These are phyloP conservation scores for Boletellus deceptivus DNA, from an alignment of 1,284 basidiomycete species.

Conservation along the genomic window DNA sequence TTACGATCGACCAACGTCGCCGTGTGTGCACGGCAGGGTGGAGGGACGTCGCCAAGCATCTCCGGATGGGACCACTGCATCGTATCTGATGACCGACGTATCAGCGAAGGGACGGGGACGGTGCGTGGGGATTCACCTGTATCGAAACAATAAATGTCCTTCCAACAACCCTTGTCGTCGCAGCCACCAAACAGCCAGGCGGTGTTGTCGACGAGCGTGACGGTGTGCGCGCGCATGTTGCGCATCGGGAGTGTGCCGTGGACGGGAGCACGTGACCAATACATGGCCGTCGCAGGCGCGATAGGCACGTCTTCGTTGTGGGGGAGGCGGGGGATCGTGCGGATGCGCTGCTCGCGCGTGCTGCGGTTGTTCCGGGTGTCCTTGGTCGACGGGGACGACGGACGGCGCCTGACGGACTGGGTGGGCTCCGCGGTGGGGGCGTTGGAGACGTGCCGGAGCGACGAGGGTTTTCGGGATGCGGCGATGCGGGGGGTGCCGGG, in stretches of 20 bases:
- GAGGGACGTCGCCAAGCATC: conserved; percentile 71
- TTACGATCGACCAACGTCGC: conserved; percentile 82
- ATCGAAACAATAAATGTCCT: conserved; percentile 84
- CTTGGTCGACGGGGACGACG: conserved; percentile 30
- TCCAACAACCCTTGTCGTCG: conserved; percentile 74
- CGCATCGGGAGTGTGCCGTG: conserved; percentile 74
- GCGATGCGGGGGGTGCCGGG: conserved; percentile 30
- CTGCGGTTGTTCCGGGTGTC: conserved; percentile 20
- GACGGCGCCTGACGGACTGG: conserved; percentile 26
- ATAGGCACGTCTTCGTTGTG: conserved; percentile 54
- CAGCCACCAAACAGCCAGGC: conserved; percentile 91
- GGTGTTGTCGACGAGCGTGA: conserved; percentile 77
- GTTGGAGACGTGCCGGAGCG: conserved; percentile 27
- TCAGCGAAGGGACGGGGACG: neutral
- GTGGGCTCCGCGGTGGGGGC: conserved; percentile 16
- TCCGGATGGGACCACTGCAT: conserved; percentile 86
- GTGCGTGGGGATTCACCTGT: conserved; percentile 51
- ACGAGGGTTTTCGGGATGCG: conserved; percentile 30
- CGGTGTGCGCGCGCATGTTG: conserved; percentile 80
- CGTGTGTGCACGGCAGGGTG: conserved; percentile 85
- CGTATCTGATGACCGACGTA: conserved; percentile 56
- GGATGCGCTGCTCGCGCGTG: conserved; percentile 33
- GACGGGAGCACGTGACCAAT: conserved; percentile 83
- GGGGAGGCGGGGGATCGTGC: conserved; percentile 51
- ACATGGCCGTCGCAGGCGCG: conserved; percentile 67